A percentile compares a stretch with the other conserved stretches of the same genome.
phyloP scores from a whole-genome alignment of 140 eudicot genomes.

The Oenanthe javanica region DNA sequence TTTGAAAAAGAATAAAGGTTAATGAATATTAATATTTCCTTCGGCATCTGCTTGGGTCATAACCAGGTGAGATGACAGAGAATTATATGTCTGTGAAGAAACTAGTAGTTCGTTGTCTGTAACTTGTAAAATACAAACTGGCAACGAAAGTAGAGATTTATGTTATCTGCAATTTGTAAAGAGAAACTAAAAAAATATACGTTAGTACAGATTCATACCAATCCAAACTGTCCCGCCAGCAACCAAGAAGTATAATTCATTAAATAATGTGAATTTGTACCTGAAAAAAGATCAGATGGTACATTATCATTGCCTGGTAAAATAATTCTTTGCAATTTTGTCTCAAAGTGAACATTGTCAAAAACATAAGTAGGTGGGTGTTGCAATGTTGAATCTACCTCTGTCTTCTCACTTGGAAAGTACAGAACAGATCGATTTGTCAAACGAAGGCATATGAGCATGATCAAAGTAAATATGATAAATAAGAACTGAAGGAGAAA shows the following conservation, averaged over 20 bases:
- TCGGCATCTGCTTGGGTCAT: not conserved
- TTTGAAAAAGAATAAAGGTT: not conserved
- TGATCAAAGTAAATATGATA: not conserved
- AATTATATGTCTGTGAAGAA: not conserved
- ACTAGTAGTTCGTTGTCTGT: not conserved
- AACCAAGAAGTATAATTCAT: conserved; percentile 92
- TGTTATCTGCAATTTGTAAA: not conserved
- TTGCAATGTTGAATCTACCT: not conserved
- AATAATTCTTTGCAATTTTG: not conserved
- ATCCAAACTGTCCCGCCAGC: conserved; percentile 98
- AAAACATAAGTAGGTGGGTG: not conserved
- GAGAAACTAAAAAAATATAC: not conserved
- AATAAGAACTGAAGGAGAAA: not conserved
- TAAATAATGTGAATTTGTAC: conserved; percentile 95
- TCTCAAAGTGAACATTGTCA: not conserved
- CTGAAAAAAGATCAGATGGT: conserved; percentile 34
- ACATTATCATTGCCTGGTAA: not conserved
- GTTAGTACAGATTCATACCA: conserved; percentile 40
- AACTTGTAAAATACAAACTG: not conserved
- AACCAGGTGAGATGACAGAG: not conserved
- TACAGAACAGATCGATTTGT: not conserved
- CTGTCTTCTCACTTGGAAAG: not conserved
- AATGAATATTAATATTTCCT: not conserved
- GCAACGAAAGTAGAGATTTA: not conserved
- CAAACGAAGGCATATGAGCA: not conserved